Conservation (phyloP, 768 basidiomycete genomes). For the Kwoniella mangroviensis region DNA sequence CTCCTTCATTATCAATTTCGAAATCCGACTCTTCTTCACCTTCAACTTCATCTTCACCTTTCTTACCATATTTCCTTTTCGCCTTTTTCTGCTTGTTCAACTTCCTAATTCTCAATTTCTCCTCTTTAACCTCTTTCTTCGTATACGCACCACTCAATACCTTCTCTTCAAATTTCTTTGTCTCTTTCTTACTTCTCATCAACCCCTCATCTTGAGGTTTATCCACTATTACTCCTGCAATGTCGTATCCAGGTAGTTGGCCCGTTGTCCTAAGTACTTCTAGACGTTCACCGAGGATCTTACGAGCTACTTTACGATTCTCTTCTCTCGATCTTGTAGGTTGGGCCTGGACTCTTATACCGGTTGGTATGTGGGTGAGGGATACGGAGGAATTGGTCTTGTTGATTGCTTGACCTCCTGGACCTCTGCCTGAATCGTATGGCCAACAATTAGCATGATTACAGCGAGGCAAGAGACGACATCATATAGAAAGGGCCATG, state of each 20-base stretch:
- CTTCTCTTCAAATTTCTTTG: conserved; percentile 19
- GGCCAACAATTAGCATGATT: too few species aligned
- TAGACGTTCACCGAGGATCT: conserved; percentile 74
- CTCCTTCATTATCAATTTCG: neutral
- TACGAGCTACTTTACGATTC: conserved; percentile 79
- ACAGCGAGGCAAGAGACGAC: too few species aligned
- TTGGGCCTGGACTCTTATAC: conserved; percentile 83
- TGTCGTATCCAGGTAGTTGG: conserved; percentile 10
- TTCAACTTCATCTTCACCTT: conserved; percentile 20
- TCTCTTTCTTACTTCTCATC: conserved; percentile 4
- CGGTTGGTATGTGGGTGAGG: conserved; percentile 84
- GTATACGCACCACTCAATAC: conserved; percentile 16
- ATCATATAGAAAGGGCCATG: conserved; percentile 17
- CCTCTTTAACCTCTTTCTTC: conserved; percentile 15
- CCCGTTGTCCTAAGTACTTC: conserved; percentile 33
- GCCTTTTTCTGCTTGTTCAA: conserved; percentile 76
- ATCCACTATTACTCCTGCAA: neutral
- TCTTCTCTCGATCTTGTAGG: conserved; percentile 80
- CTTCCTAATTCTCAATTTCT: conserved; percentile 77
- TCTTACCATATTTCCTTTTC: conserved; percentile 66
- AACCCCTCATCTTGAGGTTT: neutral
- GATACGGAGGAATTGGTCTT: conserved; percentile 84
- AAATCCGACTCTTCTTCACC: conserved; percentile 12
- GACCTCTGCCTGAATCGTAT: conserved; percentile 90
- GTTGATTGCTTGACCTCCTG: conserved; percentile 96